These are phyloP conservation scores for Penicillium parvum DNA, from an alignment of 495 filamentous ascomycete species.

Conservation along the genomic window DNA sequence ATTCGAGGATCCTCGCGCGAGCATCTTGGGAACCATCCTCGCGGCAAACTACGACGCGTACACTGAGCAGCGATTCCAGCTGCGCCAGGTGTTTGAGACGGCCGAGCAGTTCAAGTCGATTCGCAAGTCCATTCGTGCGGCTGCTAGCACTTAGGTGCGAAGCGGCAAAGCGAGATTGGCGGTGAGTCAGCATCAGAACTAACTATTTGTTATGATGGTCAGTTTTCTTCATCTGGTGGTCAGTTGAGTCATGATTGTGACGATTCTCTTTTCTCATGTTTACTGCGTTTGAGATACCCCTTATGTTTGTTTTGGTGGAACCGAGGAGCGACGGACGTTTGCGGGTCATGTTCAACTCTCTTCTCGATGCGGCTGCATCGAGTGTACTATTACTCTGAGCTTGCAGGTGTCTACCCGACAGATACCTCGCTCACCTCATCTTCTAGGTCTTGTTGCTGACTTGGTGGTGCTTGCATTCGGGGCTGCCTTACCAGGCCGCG, in stretches of 20 bases:
- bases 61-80: constrained; percentile 52
- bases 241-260: constrained; percentile 8
- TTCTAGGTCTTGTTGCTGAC: too few relatives aligned
- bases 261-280: constrained; percentile 9
- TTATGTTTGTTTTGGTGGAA: constrained; percentile 2
- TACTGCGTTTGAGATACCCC: constrained; percentile 14
- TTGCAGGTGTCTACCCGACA: too few relatives aligned
- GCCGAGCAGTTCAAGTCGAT: constrained; percentile 30
- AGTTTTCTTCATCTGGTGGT: too few relatives aligned
- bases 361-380: not conserved
- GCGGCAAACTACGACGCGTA: constrained; percentile 71
- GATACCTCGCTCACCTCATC: too few relatives aligned
- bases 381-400: too few relatives aligned
- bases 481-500: too few relatives aligned
- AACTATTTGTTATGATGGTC: too few relatives aligned
- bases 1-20: constrained; percentile 25
- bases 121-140: not conserved
- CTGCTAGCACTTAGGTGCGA: too few relatives aligned
- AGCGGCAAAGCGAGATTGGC: too few relatives aligned
- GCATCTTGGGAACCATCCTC: constrained; percentile 62
- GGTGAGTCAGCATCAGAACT: too few relatives aligned
- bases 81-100: constrained; percentile 44
- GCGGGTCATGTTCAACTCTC: not conserved
- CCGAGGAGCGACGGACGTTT: not conserved
- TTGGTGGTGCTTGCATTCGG: too few relatives aligned